Evolutionary conservation across 108 stramenopile species (phyloP), one percentile per base, ranked within the genome.

Genomic region (Cylindrotheca fusiformis): DNA sequence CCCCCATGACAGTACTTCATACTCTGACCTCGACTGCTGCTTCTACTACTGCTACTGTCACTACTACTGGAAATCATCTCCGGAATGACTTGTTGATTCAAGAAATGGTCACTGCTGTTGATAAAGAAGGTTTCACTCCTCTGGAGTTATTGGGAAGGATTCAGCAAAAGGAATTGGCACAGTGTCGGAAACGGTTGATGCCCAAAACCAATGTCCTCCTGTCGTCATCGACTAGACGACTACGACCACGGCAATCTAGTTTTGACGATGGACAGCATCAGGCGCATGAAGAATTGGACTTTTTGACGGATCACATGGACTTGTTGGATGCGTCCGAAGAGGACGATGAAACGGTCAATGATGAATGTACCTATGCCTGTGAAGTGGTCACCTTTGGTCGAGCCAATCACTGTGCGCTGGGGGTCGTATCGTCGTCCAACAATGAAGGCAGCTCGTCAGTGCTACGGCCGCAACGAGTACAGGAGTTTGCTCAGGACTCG

Each of bases 381-480:
- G 88, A 89, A 58, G 88, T 93, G 1, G 57, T 87, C 24, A 90
- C 88, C 0, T 93, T 93, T 69, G 91, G 91, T 21, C 71, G 79
- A 31, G 69, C 81, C 3, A 78, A 93, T 62, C 84, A 87, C 41
- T 80, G 73, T 52, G 91, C 88, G 3, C 33, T 90, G 44, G 91
- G 91, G 10, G 85, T 86, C 20, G 51, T 71, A 0, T 59, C 58
- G 1, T 59, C 63, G 3, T 63, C 63, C 51, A 30, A 31, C 22
- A 49, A 41, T 6, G 36, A 41, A 41, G 36, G 36, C 10, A 41
- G 14, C 14, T 48, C 50, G 19, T 46, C 69, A 48, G 51, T 69
- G n/a, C 65, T 68, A 51, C 68, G 71, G 48, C 77, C 83, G 4
- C 77, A 78, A 56, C 76, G 83, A 29, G 77, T 80, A 14, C 65